Evolutionary conservation across 768 basidiomycete species (phyloP), one percentile per base, ranked within the genome.

Genomic region (Mycena crocata): DNA sequence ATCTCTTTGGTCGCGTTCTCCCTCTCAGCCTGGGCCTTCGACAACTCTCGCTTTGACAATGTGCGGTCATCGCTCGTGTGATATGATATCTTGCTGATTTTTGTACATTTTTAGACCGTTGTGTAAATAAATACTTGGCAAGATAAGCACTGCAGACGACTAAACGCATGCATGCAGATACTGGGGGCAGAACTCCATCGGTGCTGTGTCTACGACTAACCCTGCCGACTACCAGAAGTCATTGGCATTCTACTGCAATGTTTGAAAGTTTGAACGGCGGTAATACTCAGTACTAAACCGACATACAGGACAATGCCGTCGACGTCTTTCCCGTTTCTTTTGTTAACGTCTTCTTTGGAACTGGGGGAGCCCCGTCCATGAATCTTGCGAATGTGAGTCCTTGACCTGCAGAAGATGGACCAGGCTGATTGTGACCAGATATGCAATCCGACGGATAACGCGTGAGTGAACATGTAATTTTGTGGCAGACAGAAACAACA

Each of bases 101-200:
- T 37, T 32, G 32, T 13, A 15, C 19, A 21, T 46, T 14, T 62
- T 15, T 66, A 90, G 89, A 83, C 88, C 44, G 89, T 82, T 37
- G 85, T 89, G 87, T 89, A 78, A 67, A n/a, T n/a, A n/a, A n/a
- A n/a, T n/a, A n/a, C n/a, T n/a, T n/a, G n/a, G n/a, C n/a, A n/a
- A n/a, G n/a, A n/a, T n/a, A n/a, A n/a, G n/a, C n/a, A n/a, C n/a
- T n/a, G n/a, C n/a, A n/a, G n/a, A n/a, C n/a, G n/a, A n/a, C n/a
- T n/a, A n/a, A n/a, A n/a, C n/a, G n/a, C n/a, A n/a, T n/a, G n/a
- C n/a, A 34, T 51, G 21, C 73, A 90, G 89, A 34, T 91, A 91
- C 74, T 92, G 89, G 89, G 92, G 91, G 63, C 90, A 93, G 75
- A 89, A 92, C 70, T 91, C 91, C 2, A 90, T 90, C 64, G 90